phyloP scores from a whole-genome alignment of 2,329 filamentous ascomycete genomes.

The Peltaster fructicola region DNA sequence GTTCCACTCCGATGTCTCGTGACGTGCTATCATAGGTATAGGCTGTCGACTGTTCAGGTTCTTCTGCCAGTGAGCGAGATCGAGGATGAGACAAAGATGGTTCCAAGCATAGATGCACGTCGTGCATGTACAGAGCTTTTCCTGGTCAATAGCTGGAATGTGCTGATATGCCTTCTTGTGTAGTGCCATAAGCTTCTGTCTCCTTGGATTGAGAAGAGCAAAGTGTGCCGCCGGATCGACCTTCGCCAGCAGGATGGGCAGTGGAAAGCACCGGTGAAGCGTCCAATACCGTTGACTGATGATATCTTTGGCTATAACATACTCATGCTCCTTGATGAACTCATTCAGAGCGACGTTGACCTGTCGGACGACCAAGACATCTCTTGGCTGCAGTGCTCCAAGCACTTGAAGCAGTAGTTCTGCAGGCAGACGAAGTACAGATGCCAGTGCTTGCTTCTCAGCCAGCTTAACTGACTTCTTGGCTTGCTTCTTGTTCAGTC shows the following conservation, averaged over 20 bases:
- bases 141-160: conserved; percentile 28
- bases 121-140: conserved; percentile 37
- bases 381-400: conserved; percentile 30
- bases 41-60: conserved; percentile 34
- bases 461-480: conserved; percentile 21
- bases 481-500: conserved; percentile 27
- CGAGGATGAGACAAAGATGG: conserved; percentile 34
- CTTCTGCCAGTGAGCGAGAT: conserved; percentile 39
- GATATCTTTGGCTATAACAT: conserved; percentile 27
- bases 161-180: conserved; percentile 37
- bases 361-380: conserved; percentile 30
- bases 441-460: conserved; percentile 16
- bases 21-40: conserved; percentile 34
- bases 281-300: conserved; percentile 31
- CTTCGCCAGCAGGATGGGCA: conserved; percentile 28
- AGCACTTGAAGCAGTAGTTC: conserved; percentile 36
- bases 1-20: conserved; percentile 34
- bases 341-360: conserved; percentile 25
- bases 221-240: conserved; percentile 20
- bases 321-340: conserved; percentile 30
- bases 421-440: conserved; percentile 32
- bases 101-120: conserved; percentile 41
- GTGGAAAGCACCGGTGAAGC: conserved; percentile 33
- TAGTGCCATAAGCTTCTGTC: conserved; percentile 27
- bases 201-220: conserved; percentile 23